A percentile compares a stretch with the other conserved stretches of the same genome.
Conservation (phyloP, 306 rosid species). For the Comarum palustre region DNA sequence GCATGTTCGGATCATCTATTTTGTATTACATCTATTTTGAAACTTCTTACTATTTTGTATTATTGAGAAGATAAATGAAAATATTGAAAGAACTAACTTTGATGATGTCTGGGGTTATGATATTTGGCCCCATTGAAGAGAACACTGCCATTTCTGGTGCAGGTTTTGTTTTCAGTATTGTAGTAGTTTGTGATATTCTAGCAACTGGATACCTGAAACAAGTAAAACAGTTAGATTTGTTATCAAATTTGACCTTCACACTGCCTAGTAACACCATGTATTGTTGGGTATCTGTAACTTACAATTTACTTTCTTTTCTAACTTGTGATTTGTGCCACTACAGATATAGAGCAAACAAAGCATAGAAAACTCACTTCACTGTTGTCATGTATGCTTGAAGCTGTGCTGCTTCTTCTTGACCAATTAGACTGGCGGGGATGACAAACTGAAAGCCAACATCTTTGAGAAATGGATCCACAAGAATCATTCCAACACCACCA, state of each 20-base stretch:
- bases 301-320: neutral
- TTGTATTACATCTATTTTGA: neutral
- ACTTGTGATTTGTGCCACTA: slow-evolving; percentile 3
- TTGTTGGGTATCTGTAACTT: slow-evolving; percentile 3
- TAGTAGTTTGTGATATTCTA: slow-evolving; percentile 42
- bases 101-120: slow-evolving; percentile 58
- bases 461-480: slow-evolving; percentile 53
- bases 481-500: slow-evolving; percentile 72
- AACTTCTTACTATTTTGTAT: neutral
- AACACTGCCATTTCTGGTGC: slow-evolving; percentile 65
- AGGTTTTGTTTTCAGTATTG: slow-evolving; percentile 46
- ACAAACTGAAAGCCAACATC: slow-evolving; percentile 55
- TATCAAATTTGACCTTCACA: neutral
- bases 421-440: slow-evolving; percentile 58
- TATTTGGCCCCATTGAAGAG: slow-evolving; percentile 66
- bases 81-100: slow-evolving; percentile 39
- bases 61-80: neutral
- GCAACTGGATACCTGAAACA: slow-evolving; percentile 53
- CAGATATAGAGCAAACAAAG: slow-evolving; percentile 4
- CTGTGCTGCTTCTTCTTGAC: slow-evolving; percentile 51
- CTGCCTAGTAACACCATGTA: neutral
- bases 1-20: neutral
- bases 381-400: slow-evolving; percentile 54
- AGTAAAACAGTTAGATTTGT: slow-evolving; percentile 21
- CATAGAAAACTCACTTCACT: slow-evolving; percentile 47